Evolutionary conservation across 1,284 basidiomycete genomes (phyloP), one percentile per base, ranked within the genome.

Genomic region (Sutorius eximius): DNA sequence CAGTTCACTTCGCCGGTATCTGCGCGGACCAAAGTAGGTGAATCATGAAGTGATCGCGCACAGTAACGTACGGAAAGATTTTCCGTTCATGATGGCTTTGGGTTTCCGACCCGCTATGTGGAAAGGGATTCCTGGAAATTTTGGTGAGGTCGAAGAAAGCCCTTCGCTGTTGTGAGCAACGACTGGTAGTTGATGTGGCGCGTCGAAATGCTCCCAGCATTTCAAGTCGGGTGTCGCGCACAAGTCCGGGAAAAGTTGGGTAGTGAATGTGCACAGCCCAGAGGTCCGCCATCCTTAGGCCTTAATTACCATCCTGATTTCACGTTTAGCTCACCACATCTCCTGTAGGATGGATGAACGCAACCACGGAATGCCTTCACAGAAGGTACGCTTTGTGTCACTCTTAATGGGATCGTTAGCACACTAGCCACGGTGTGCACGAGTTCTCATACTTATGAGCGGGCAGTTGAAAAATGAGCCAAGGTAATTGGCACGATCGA

Each of bases 1-100:
- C 3, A 99, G 80, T 69, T 98, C 84, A 44, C 79, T 77, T 56
- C 79, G 82, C n/a, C 78, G 76, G 66, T 90, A 93, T 29, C 86
- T 91, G 69, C 71, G 70, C 37, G 74, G 75, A 58, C 53, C 29
- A 60, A 36, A 36, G 43, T 45, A 27, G 27, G 51, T 53, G 48
- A 58, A 43, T 20, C 42, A 45, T 8, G 16, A 24, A 27, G 12
- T 11, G 22, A 27, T 20, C 43, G 50, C 45, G 18, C 16, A 45
- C 32, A 40, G 46, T 33, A 41, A 80, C 90, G 70, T 71, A 95
- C 93, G 91, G 92, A 55, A 95, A 77, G 58, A 93, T 81, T 73
- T 85, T 88, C 56, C 79, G 74, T 56, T 87, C 85, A 61, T 83
- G 82, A 59, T 82, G 82, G 6, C 69, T 74, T 56, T 82, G 78